A percentile compares a stretch with the other conserved stretches of the same genome.
These are phyloP conservation scores for Petunia axillaris DNA, from an alignment of 257 asterid species.

Conservation along the genomic window DNA sequence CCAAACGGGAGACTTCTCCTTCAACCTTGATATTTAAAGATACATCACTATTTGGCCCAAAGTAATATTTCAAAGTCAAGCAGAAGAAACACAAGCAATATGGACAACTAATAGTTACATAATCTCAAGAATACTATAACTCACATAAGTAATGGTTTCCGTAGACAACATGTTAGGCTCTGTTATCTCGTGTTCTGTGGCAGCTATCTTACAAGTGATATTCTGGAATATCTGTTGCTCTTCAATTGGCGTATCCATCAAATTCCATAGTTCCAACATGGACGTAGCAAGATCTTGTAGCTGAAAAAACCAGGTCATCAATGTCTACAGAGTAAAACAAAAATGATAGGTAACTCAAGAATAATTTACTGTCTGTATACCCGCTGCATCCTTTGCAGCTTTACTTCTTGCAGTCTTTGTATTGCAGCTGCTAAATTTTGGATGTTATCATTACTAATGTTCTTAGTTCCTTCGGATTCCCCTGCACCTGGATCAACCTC, in stretches of 20 bases:
- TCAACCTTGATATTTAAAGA: constrained; percentile 56
- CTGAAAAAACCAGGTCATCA: constrained; percentile 44
- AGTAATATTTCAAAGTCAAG: not conserved
- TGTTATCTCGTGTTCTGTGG: constrained; percentile 89
- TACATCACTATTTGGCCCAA: not conserved
- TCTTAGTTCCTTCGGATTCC: constrained; percentile 65
- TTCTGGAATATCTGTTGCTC: constrained; percentile 87
- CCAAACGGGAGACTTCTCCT: constrained; percentile 84
- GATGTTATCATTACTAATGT: constrained; percentile 68
- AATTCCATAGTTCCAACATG: constrained; percentile 93
- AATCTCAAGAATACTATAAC: constrained; percentile 34
- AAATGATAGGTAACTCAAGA: constrained; percentile 1
- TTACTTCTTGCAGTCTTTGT: constrained; percentile 64
- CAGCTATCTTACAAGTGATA: constrained; percentile 85
- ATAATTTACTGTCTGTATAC: constrained; percentile 40
- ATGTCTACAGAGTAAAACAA: constrained; percentile 23
- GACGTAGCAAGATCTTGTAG: constrained; percentile 91
- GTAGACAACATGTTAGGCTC: constrained; percentile 84
- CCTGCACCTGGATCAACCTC: constrained; percentile 85
- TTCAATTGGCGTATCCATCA: constrained; percentile 96
- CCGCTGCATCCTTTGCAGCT: constrained; percentile 87
- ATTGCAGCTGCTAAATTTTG: constrained; percentile 65
- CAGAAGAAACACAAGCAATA: not conserved
- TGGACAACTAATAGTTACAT: too few species aligned
- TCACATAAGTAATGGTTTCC: constrained; percentile 65